Conservation (phyloP, 2,329 filamentous ascomycete genomes). For the Exserohilum rostratum region DNA sequence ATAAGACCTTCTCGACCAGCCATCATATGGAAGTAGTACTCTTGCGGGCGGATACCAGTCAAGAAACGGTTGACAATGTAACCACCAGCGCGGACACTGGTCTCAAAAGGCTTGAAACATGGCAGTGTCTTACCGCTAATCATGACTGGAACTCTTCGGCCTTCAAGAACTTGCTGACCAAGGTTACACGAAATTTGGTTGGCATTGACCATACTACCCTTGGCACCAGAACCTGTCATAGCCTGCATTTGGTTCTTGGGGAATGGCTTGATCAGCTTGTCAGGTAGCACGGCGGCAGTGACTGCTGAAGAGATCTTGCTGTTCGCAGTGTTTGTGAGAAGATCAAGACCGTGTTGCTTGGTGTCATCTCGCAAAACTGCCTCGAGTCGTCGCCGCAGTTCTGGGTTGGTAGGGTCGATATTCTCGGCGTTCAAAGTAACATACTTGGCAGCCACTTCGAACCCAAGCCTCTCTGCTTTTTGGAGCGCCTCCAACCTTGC, state of each 20-base stretch:
- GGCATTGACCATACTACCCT: slow-evolving; percentile 90
- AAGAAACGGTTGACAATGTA: slow-evolving; percentile 97
- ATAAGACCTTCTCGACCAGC: slow-evolving; percentile 97
- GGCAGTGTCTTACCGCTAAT: slow-evolving; percentile 95
- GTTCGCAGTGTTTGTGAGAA: slow-evolving; percentile 77
- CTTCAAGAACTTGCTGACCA: slow-evolving; percentile 94
- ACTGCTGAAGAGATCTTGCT: slow-evolving; percentile 76
- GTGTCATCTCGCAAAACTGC: slow-evolving; percentile 88
- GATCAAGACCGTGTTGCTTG: slow-evolving; percentile 90
- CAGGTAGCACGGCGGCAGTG: slow-evolving; percentile 78
- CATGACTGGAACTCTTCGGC: slow-evolving; percentile 93
- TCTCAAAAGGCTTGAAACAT: slow-evolving; percentile 92
- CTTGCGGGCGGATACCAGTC: slow-evolving; percentile 94
- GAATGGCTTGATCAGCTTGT: slow-evolving; percentile 86
- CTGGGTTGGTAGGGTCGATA: slow-evolving; percentile 67
- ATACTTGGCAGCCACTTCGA: slow-evolving; percentile 83
- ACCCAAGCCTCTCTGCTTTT: slow-evolving; percentile 71
- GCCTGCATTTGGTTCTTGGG: slow-evolving; percentile 98
- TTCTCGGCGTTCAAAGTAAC: slow-evolving; percentile 76
- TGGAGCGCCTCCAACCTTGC: slow-evolving; percentile 71
- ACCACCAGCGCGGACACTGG: slow-evolving; percentile 84
- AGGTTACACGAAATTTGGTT: slow-evolving; percentile 98
- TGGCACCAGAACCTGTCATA: slow-evolving; percentile 97
- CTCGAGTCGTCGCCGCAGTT: slow-evolving; percentile 80
- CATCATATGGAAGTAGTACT: slow-evolving; percentile 99